A percentile compares a stretch with the other conserved stretches of the same genome.
Evolutionary conservation across 2,329 filamentous ascomycete genomes (phyloP).

Genomic region (Diplodia seriata): DNA sequence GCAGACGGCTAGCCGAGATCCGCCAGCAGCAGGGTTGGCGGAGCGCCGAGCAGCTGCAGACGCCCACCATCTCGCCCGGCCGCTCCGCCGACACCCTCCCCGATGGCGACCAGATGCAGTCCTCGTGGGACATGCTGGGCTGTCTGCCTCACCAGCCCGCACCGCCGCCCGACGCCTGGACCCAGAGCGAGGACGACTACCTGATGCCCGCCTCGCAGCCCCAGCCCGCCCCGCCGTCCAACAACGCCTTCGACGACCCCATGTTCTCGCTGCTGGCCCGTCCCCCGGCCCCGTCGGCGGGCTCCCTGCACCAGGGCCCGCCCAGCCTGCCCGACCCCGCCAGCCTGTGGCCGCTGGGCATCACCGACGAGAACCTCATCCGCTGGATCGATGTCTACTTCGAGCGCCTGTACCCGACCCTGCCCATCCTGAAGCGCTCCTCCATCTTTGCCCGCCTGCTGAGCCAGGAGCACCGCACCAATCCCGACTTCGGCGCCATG

Average conservation of each 20-base stretch:
- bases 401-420: slow-evolving; percentile 52
- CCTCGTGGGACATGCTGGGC: slow-evolving; percentile 28
- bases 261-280: slow-evolving; percentile 14
- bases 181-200: slow-evolving; percentile 22
- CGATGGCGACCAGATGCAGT: slow-evolving; percentile 7
- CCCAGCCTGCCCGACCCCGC: slow-evolving; percentile 5
- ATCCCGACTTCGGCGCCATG: slow-evolving; percentile 54
- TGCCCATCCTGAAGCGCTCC: slow-evolving; percentile 51
- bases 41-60: slow-evolving; percentile 20
- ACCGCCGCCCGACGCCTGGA: not conserved
- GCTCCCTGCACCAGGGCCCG: not conserved
- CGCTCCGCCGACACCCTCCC: not conserved
- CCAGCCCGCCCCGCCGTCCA: not conserved
- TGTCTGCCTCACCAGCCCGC: not conserved
- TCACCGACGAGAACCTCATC: slow-evolving; percentile 48
- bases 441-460: slow-evolving; percentile 53
- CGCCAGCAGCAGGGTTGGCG: slow-evolving; percentile 27
- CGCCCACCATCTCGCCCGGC: slow-evolving; percentile 23
- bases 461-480: slow-evolving; percentile 51
- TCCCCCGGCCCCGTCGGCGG: not conserved
- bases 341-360: slow-evolving; percentile 19
- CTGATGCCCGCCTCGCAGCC: slow-evolving; percentile 3
- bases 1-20: slow-evolving; percentile 26
- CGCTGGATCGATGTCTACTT: slow-evolving; percentile 53
- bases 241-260: slow-evolving; percentile 16